Conservation (phyloP, 225 moss, liverwort and hornwort species). For the Straminergon stramineum region DNA sequence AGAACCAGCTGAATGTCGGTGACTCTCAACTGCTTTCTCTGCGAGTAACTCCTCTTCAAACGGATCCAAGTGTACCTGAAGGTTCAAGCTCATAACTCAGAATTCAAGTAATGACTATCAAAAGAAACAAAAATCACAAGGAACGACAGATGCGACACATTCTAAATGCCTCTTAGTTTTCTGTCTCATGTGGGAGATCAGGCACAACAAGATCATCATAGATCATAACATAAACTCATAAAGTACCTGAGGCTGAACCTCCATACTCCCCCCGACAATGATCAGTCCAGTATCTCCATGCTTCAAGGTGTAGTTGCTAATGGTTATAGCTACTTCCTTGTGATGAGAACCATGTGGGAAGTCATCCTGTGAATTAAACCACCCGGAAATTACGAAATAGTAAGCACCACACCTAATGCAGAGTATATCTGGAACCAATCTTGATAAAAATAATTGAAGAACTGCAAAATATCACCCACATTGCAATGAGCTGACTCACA, state of each 20-base stretch:
- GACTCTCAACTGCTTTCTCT: constrained; percentile 58
- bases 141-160: background rate
- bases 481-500: background rate
- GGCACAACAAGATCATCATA: background rate
- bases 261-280: constrained; percentile 92
- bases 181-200: background rate
- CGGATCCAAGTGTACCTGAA: constrained; percentile 70
- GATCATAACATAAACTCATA: background rate
- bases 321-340: constrained; percentile 76
- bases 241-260: constrained; percentile 82
- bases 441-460: background rate
- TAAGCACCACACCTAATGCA: background rate
- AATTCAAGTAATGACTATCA: background rate
- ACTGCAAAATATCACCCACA: background rate
- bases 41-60: constrained; percentile 74
- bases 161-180: background rate
- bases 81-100: background rate
- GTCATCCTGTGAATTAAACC: constrained; percentile 42
- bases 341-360: constrained; percentile 82
- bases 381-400: background rate
- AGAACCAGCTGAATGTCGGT: constrained; percentile 51
- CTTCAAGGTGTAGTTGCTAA: constrained; percentile 82
- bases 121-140: background rate
- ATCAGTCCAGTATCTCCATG: constrained; percentile 79
- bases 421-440: background rate